phyloP scores from a whole-genome alignment of 495 filamentous ascomycete species.

The Penicillium robsamsonii region DNA sequence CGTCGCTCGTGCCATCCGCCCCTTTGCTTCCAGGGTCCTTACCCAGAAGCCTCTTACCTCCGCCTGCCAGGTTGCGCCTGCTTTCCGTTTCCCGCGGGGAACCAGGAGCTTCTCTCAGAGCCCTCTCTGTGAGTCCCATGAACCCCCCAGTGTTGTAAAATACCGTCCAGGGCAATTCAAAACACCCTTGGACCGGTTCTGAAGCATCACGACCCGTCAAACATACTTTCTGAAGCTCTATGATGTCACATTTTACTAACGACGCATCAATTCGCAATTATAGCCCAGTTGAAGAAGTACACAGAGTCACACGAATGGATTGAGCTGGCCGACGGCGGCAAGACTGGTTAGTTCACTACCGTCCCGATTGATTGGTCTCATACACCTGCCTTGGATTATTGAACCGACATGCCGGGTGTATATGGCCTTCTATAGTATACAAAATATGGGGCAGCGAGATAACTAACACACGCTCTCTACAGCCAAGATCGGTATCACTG shows the following conservation, averaged over 20 bases:
- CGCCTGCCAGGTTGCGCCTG: slow-evolving; percentile 39
- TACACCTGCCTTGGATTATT: slow-evolving; percentile 1
- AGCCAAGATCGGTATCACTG: slow-evolving; percentile 84
- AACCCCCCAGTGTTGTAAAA: slow-evolving; percentile 15
- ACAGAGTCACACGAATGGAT: slow-evolving; percentile 99
- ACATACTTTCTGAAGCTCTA: slow-evolving; percentile 7
- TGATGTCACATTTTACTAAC: slow-evolving; percentile 25
- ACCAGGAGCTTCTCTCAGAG: slow-evolving; percentile 50
- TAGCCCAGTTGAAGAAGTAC: slow-evolving; percentile 73
- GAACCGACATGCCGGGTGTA: slow-evolving; percentile 1
- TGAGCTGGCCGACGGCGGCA: slow-evolving; percentile 73
- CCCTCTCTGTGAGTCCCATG: slow-evolving; percentile 40
- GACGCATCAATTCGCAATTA: slow-evolving; percentile 16
- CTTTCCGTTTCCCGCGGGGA: slow-evolving; percentile 53
- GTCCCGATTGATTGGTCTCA: not conserved
- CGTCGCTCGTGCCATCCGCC: slow-evolving; percentile 40
- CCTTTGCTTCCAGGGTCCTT: slow-evolving; percentile 43
- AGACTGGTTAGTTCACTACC: slow-evolving; percentile 34
- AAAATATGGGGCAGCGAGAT: not conserved
- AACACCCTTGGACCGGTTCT: not conserved
- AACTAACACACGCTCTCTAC: slow-evolving; percentile 13
- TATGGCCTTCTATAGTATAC: not conserved
- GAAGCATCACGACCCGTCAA: not conserved
- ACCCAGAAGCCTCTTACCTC: slow-evolving; percentile 43
- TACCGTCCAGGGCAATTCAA: not conserved